These are phyloP conservation scores for Pistacia atlantica DNA, from an alignment of 345 rosid genomes.

Conservation along the genomic window DNA sequence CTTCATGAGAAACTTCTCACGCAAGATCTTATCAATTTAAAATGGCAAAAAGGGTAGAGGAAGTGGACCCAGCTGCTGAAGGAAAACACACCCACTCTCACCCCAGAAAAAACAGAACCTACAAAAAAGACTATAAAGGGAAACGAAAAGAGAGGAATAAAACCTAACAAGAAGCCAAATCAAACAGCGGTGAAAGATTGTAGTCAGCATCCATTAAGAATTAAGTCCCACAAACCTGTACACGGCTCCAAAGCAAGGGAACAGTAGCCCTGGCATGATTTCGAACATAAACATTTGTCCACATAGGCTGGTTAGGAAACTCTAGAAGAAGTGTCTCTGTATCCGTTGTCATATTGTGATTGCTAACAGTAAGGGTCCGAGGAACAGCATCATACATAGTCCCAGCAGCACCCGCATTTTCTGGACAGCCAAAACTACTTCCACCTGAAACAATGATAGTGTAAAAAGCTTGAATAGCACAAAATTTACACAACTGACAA, in stretches of 20 bases:
- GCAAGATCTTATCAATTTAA: neutral
- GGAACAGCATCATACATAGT: constrained; percentile 98
- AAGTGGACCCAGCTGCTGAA: neutral
- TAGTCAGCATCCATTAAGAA: neutral
- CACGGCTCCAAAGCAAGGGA: constrained; percentile 99
- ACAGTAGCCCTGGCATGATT: constrained; percentile 91
- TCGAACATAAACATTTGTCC: constrained; percentile 89
- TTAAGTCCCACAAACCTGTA: constrained; percentile 68
- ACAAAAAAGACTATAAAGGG: neutral
- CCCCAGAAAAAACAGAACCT: neutral
- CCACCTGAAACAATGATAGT: constrained; percentile 64
- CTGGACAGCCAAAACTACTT: constrained; percentile 72
- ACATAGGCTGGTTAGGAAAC: constrained; percentile 91
- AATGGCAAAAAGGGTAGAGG: neutral
- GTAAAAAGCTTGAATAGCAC: neutral
- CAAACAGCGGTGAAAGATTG: neutral
- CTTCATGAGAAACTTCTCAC: neutral
- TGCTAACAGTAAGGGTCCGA: constrained; percentile 82
- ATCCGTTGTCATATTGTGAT: constrained; percentile 81
- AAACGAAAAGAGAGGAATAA: neutral
- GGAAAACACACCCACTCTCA: neutral
- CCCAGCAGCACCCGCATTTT: constrained; percentile 97
- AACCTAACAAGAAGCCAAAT: neutral
- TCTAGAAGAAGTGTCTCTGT: constrained; percentile 94
- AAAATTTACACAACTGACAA: neutral